Evolutionary conservation across 2,329 filamentous ascomycete genomes (phyloP).

Genomic region (Colletotrichum cuscutae): DNA sequence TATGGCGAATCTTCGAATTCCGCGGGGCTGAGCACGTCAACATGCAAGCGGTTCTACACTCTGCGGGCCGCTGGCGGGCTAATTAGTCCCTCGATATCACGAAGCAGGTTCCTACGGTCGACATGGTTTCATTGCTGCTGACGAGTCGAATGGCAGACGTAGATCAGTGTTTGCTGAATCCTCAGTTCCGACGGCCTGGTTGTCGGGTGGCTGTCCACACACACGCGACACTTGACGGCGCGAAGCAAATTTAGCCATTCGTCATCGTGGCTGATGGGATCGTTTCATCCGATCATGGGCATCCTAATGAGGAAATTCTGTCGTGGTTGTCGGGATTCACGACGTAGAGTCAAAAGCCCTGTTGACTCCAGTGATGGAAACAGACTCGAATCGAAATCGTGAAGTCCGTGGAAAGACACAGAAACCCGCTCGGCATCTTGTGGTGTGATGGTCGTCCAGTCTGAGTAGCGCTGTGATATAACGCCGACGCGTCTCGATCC

Average conservation of each 20-base stretch:
- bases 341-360: neutral
- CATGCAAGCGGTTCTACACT: neutral
- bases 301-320: neutral
- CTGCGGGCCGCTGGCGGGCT: neutral
- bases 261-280: slow-evolving; percentile 12
- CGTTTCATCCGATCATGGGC: slow-evolving; percentile 18
- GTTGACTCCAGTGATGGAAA: neutral
- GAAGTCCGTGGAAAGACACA: neutral
- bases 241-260: neutral
- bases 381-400: neutral
- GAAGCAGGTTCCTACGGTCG: neutral
- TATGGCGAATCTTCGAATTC: neutral
- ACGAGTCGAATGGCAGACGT: neutral
- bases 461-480: neutral
- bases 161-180: neutral
- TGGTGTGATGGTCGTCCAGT: neutral
- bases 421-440: neutral
- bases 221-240: slow-evolving; percentile 24
- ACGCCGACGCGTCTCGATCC: neutral
- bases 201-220: slow-evolving; percentile 9
- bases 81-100: neutral
- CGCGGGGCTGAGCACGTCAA: slow-evolving; percentile 6
- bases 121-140: neutral
- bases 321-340: neutral
- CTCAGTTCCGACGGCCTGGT: slow-evolving; percentile 7